phyloP scores from a whole-genome alignment of 2,329 filamentous ascomycete genomes.

The Cercospora sp. region DNA sequence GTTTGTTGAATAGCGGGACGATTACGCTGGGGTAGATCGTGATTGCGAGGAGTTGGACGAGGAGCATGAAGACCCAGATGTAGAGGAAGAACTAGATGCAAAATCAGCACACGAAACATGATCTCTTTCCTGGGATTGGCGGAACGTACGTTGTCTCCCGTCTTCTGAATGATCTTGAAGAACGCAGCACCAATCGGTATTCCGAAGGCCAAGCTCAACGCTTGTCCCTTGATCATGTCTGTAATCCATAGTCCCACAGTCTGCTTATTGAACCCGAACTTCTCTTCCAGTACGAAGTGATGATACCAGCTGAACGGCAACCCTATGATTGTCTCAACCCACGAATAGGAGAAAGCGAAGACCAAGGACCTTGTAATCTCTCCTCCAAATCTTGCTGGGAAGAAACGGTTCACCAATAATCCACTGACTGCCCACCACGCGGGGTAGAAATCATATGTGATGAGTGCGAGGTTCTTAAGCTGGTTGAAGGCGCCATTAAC shows the following conservation, averaged over 20 bases:
- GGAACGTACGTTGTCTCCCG: conserved; percentile 63
- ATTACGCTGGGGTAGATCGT: conserved; percentile 95
- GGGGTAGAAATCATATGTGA: conserved; percentile 87
- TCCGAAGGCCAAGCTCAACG: conserved; percentile 75
- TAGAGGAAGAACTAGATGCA: conserved; percentile 82
- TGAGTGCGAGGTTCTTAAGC: conserved; percentile 82
- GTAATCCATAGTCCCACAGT: conserved; percentile 82
- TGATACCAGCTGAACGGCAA: conserved; percentile 85
- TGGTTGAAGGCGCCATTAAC: conserved; percentile 79
- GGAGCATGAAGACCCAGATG: conserved; percentile 88
- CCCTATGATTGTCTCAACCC: conserved; percentile 76
- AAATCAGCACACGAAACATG: neutral
- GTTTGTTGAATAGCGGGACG: conserved; percentile 95
- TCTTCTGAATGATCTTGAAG: conserved; percentile 90
- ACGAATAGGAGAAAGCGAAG: conserved; percentile 83
- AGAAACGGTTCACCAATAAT: conserved; percentile 68
- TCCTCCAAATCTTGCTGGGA: conserved; percentile 71
- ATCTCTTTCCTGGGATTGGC: neutral
- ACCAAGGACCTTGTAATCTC: conserved; percentile 92
- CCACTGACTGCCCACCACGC: conserved; percentile 86
- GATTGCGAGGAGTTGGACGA: conserved; percentile 89
- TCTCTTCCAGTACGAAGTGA: conserved; percentile 93
- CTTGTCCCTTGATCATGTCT: conserved; percentile 88
- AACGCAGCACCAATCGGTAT: conserved; percentile 89
- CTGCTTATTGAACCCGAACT: conserved; percentile 99